A percentile compares a stretch with the other conserved stretches of the same genome.
Conservation (phyloP, 352 stramenopile genomes). For the Peronospora farinosa region DNA sequence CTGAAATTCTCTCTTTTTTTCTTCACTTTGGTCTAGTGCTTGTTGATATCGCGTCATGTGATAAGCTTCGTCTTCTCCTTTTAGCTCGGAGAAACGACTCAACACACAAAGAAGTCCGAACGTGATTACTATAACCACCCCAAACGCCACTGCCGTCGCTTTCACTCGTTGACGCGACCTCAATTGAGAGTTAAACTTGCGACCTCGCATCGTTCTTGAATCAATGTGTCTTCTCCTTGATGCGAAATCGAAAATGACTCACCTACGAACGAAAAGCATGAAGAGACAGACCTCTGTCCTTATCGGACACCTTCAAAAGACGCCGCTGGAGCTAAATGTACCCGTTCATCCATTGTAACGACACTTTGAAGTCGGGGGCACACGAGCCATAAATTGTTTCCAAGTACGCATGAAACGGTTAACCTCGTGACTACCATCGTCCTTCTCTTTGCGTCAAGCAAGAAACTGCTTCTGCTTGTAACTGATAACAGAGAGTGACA, state of each 20-base stretch:
- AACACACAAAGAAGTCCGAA: conserved; percentile 19
- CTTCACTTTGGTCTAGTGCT: neutral
- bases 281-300: neutral
- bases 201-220: neutral
- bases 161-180: conserved; percentile 6
- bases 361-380: neutral
- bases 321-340: neutral
- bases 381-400: neutral
- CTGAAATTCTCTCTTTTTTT: neutral
- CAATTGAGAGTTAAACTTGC: conserved; percentile 1
- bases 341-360: neutral
- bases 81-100: neutral
- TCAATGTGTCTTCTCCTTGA: neutral
- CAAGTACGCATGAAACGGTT: conserved; percentile 4
- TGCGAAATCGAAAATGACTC: conserved; percentile 3
- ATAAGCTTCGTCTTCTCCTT: neutral
- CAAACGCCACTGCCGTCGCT: conserved; percentile 12
- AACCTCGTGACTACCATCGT: neutral
- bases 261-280: neutral
- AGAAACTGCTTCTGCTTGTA: neutral
- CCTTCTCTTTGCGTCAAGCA: conserved; percentile 1
- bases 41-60: conserved; percentile 6
- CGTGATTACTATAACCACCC: conserved; percentile 13
- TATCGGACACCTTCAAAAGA: neutral
- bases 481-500: too few relatives aligned